phyloP scores from a whole-genome alignment of 768 basidiomycete species.

The Gymnopilus dilepis region DNA sequence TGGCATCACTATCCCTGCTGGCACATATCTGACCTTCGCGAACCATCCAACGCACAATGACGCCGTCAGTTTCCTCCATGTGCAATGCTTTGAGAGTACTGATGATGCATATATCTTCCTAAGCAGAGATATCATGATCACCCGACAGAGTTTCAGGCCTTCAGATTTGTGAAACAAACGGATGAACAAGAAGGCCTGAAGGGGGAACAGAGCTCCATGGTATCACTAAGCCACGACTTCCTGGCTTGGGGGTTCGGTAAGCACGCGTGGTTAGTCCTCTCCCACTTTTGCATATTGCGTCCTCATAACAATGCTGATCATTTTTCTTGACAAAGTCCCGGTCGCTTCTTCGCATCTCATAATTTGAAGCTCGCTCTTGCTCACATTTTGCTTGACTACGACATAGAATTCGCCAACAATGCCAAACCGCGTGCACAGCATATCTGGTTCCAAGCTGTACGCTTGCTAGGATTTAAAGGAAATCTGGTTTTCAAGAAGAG shows the following conservation, averaged over 20 bases:
- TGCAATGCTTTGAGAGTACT: background rate
- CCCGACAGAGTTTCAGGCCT: background rate
- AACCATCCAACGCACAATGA: background rate
- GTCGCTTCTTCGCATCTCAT: background rate
- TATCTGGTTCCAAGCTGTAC: no score
- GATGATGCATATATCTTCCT: background rate
- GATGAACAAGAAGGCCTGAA: background rate
- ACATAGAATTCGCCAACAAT: background rate
- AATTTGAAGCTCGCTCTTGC: background rate
- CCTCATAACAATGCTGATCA: background rate
- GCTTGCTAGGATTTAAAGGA: no score
- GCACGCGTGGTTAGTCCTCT: background rate
- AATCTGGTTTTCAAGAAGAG: no score
- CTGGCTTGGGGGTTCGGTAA: background rate
- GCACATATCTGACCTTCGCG: background rate
- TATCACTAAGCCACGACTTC: background rate
- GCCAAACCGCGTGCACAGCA: no score
- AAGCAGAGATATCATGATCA: background rate
- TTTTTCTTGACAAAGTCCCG: background rate
- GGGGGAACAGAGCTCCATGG: background rate
- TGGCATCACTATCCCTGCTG: background rate
- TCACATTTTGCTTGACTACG: background rate
- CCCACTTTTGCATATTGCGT: background rate
- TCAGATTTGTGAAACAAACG: background rate
- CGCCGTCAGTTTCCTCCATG: background rate